phyloP scores from a whole-genome alignment of 1,284 basidiomycete genomes.

The Mycena sp. region DNA sequence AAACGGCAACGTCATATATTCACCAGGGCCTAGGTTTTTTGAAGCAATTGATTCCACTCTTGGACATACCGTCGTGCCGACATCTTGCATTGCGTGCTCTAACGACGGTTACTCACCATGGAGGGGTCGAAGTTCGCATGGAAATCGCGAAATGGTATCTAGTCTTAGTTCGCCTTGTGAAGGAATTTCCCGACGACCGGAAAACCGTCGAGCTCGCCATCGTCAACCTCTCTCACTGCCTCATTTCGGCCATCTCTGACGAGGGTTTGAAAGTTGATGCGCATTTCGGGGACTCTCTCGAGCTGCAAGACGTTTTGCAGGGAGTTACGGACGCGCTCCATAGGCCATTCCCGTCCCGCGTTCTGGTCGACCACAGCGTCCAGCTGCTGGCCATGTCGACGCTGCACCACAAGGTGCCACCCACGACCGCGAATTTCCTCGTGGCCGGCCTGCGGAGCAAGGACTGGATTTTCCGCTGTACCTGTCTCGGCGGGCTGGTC shows the following conservation, averaged over 20 bases:
- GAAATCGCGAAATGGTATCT: slow-evolving; percentile 59
- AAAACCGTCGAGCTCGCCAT: slow-evolving; percentile 61
- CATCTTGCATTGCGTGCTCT: slow-evolving; percentile 64
- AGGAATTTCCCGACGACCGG: slow-evolving; percentile 59
- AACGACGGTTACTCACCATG: slow-evolving; percentile 68
- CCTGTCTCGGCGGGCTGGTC: slow-evolving; percentile 60
- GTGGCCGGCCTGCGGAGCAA: slow-evolving; percentile 62
- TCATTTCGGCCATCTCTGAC: slow-evolving; percentile 54
- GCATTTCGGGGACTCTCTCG: slow-evolving; percentile 47
- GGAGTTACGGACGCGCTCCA: slow-evolving; percentile 52
- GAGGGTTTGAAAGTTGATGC: slow-evolving; percentile 42
- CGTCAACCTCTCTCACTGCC: slow-evolving; percentile 61
- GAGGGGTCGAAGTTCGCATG: slow-evolving; percentile 56
- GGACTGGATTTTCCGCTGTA: slow-evolving; percentile 59
- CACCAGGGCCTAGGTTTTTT: slow-evolving; percentile 55
- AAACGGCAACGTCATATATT: neutral
- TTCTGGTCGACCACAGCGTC: slow-evolving; percentile 61
- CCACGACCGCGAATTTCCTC: slow-evolving; percentile 56
- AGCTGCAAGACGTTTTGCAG: slow-evolving; percentile 56
- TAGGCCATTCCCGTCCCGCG: slow-evolving; percentile 53
- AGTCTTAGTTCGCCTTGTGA: slow-evolving; percentile 54
- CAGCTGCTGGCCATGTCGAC: slow-evolving; percentile 54
- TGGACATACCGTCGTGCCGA: slow-evolving; percentile 55
- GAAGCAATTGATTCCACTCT: slow-evolving; percentile 60
- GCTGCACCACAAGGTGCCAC: slow-evolving; percentile 53